Evolutionary conservation across 2,329 filamentous ascomycete genomes (phyloP).

Genomic region (Verticillium alfalfae): DNA sequence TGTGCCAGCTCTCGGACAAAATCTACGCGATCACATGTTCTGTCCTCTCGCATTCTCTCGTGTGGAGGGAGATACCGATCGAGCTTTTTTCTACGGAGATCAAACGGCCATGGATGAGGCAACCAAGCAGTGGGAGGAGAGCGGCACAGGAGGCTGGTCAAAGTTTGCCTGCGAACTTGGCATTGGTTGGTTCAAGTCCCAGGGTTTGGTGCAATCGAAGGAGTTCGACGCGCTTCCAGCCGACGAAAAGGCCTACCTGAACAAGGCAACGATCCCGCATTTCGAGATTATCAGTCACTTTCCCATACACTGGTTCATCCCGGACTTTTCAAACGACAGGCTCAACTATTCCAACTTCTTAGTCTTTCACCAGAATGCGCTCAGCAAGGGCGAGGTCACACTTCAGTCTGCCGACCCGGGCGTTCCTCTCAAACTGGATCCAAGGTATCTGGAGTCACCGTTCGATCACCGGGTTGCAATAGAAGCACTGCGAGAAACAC

Average conservation of each 20-base stretch:
- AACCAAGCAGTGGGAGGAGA: constrained; percentile 39
- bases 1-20: constrained; percentile 29
- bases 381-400: constrained; percentile 43
- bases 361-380: constrained; percentile 47
- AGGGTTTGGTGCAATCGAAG: constrained; percentile 26
- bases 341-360: constrained; percentile 36
- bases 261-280: constrained; percentile 45
- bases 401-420: constrained; percentile 47
- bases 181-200: constrained; percentile 39
- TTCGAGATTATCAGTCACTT: constrained; percentile 49
- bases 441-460: constrained; percentile 44
- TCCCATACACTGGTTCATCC: constrained; percentile 34
- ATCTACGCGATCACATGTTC: constrained; percentile 34
- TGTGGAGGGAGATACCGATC: constrained; percentile 32
- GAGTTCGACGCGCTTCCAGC: constrained; percentile 46
- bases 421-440: constrained; percentile 45
- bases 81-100: constrained; percentile 38
- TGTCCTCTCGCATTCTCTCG: constrained; percentile 29
- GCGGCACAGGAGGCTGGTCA: constrained; percentile 32
- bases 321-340: constrained; percentile 24
- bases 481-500: constrained; percentile 37
- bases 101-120: constrained; percentile 34
- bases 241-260: constrained; percentile 35
- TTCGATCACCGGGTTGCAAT: constrained; percentile 48
- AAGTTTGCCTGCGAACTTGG: constrained; percentile 30